Evolutionary conservation across 2,329 filamentous ascomycete species (phyloP).

Genomic region (Cordyceps militaris): DNA sequence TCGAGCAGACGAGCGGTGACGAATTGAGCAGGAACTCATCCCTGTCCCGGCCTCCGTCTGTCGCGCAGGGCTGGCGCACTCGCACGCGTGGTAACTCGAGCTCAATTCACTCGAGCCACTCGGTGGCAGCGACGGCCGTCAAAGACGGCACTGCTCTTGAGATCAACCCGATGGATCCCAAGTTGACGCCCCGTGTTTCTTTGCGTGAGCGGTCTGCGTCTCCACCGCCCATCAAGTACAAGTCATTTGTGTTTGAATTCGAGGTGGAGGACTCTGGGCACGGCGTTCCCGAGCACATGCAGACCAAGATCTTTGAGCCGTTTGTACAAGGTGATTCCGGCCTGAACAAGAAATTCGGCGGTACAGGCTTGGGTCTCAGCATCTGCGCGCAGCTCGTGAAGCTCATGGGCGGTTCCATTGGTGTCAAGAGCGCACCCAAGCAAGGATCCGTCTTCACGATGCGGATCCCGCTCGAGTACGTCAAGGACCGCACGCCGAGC

Average conservation of each 20-base stretch:
- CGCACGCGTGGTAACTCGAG: conserved; percentile 2
- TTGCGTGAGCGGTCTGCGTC: not conserved
- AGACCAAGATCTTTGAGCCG: conserved; percentile 82
- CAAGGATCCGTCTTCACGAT: conserved; percentile 76
- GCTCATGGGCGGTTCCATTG: conserved; percentile 77
- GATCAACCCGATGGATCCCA: conserved; percentile 12
- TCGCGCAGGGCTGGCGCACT: not conserved
- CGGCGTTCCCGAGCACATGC: conserved; percentile 71
- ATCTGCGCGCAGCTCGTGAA: conserved; percentile 82
- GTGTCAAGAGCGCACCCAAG: conserved; percentile 62
- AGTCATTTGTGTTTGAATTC: conserved; percentile 73
- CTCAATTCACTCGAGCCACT: conserved; percentile 6
- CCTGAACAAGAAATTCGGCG: conserved; percentile 85
- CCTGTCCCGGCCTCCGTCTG: not conserved
- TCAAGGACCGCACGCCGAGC: conserved; percentile 52
- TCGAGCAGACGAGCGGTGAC: not conserved
- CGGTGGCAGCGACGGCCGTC: not conserved
- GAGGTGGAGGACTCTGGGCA: conserved; percentile 84
- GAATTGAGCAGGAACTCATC: conserved; percentile 5
- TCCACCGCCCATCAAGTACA: conserved; percentile 34
- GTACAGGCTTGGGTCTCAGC: conserved; percentile 79
- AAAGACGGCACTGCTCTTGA: conserved; percentile 10
- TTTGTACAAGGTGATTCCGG: conserved; percentile 91
- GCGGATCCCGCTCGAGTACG: conserved; percentile 71
- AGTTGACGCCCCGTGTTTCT: not conserved